These are phyloP conservation scores for Cladophialophora carrionii DNA, from an alignment of 2,329 filamentous ascomycete genomes.

Conservation along the genomic window DNA sequence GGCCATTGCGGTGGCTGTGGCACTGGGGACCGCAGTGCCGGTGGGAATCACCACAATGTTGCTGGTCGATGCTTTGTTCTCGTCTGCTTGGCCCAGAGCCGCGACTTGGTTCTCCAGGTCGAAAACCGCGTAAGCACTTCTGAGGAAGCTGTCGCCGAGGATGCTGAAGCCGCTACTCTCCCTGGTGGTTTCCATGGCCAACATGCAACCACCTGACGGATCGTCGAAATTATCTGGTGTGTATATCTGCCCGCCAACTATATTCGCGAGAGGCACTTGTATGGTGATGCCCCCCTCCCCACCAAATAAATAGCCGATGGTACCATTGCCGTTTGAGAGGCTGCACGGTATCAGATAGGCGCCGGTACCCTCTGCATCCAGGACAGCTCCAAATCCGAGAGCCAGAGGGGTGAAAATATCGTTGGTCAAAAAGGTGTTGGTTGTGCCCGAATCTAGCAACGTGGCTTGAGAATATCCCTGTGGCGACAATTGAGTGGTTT, in stretches of 20 bases:
- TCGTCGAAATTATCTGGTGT: conserved; percentile 55
- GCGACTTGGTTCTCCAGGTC: conserved; percentile 73
- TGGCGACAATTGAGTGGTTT: conserved; percentile 48
- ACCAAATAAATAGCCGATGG: conserved; percentile 57
- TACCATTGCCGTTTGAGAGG: conserved; percentile 46
- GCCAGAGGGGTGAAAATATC: conserved; percentile 59
- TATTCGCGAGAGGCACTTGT: conserved; percentile 51
- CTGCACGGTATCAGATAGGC: conserved; percentile 53
- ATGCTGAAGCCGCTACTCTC: conserved; percentile 60
- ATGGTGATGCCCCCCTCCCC: conserved; percentile 45
- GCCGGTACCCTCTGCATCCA: conserved; percentile 40
- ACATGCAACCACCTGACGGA: conserved; percentile 57
- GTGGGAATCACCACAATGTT: conserved; percentile 30
- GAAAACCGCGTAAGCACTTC: conserved; percentile 75
- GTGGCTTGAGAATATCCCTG: conserved; percentile 57
- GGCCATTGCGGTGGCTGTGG: conserved; percentile 27
- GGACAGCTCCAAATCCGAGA: conserved; percentile 58
- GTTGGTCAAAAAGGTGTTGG: conserved; percentile 68
- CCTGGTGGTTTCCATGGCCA: conserved; percentile 66
- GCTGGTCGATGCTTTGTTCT: conserved; percentile 21
- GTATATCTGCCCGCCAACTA: conserved; percentile 51
- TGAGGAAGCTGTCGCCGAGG: conserved; percentile 74
- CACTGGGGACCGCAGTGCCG: conserved; percentile 26
- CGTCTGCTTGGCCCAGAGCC: conserved; percentile 59
- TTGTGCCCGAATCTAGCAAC: conserved; percentile 74